Percentiles rank a stretch among this genome's conserved stretches.
Evolutionary conservation across 257 asterid species (phyloP).

Genomic region (Rhazya stricta): DNA sequence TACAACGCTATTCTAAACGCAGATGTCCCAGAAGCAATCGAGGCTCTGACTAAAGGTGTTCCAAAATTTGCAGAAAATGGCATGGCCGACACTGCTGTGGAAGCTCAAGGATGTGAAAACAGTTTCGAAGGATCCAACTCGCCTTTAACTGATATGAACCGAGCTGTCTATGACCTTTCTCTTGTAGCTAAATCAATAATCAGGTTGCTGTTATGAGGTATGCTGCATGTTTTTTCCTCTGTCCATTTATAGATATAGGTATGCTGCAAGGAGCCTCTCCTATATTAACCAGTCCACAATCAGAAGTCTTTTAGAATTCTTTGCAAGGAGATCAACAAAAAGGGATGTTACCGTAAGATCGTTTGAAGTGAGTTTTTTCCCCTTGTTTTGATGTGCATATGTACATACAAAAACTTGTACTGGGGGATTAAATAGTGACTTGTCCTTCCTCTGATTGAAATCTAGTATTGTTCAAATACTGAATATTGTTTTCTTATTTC

Average conservation of each 20-base stretch:
- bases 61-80: constrained; percentile 31
- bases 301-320: background rate
- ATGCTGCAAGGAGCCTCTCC: background rate
- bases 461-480: too few relatives aligned
- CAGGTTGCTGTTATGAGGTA: constrained; percentile 24
- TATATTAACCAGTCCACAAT: too few relatives aligned
- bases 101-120: constrained; percentile 23
- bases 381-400: too few relatives aligned
- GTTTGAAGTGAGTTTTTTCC: background rate
- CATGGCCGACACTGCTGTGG: constrained; percentile 27
- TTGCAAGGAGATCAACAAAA: background rate
- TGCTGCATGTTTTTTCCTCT: background rate
- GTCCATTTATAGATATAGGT: background rate
- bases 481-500: background rate
- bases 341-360: background rate
- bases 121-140: constrained; percentile 7
- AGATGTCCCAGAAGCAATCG: constrained; percentile 26
- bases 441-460: background rate
- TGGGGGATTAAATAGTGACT: background rate
- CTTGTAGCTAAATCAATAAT: constrained; percentile 31
- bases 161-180: constrained; percentile 25
- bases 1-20: constrained; percentile 25
- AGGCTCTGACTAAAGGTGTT: constrained; percentile 21
- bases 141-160: constrained; percentile 13
- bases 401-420: too few relatives aligned